Evolutionary conservation across 2,329 filamentous ascomycete genomes (phyloP).

Genomic region (Pyricularia sp.): DNA sequence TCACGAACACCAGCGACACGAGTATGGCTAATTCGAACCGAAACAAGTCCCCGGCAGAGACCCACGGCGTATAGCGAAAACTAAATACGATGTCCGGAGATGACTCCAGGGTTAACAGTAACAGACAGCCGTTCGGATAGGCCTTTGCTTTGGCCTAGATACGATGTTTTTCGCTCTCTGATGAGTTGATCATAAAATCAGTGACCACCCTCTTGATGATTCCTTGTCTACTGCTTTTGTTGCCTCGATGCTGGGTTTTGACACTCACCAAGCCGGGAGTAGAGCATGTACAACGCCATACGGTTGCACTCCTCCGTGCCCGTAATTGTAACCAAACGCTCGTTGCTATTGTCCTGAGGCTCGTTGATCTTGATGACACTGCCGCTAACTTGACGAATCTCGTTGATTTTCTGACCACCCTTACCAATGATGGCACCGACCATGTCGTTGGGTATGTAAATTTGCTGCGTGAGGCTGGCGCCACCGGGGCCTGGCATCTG

Average conservation of each 20-base stretch:
- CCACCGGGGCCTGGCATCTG: slow-evolving; percentile 42
- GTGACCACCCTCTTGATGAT: slow-evolving; percentile 8
- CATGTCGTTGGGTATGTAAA: slow-evolving; percentile 99
- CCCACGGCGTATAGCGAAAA: not conserved
- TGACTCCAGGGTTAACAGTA: not conserved
- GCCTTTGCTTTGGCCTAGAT: slow-evolving; percentile 28
- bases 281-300: slow-evolving; percentile 99
- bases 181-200: slow-evolving; percentile 1
- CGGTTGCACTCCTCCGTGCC: slow-evolving; percentile 97
- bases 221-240: slow-evolving; percentile 3
- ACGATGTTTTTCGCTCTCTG: slow-evolving; percentile 67
- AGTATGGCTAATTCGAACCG: not conserved
- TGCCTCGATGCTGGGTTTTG: not conserved
- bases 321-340: slow-evolving; percentile 92
- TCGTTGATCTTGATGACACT: slow-evolving; percentile 99
- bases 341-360: slow-evolving; percentile 97
- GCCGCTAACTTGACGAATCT: slow-evolving; percentile 90
- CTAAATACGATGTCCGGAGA: not conserved
- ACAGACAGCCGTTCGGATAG: not conserved
- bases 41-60: not conserved
- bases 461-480: slow-evolving; percentile 78
- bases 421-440: slow-evolving; percentile 98
- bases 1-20: not conserved
- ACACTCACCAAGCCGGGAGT: slow-evolving; percentile 76
- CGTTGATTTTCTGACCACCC: slow-evolving; percentile 97